Conservation (phyloP, 2,329 filamentous ascomycete species). For the Plectosphaerella sp. region DNA sequence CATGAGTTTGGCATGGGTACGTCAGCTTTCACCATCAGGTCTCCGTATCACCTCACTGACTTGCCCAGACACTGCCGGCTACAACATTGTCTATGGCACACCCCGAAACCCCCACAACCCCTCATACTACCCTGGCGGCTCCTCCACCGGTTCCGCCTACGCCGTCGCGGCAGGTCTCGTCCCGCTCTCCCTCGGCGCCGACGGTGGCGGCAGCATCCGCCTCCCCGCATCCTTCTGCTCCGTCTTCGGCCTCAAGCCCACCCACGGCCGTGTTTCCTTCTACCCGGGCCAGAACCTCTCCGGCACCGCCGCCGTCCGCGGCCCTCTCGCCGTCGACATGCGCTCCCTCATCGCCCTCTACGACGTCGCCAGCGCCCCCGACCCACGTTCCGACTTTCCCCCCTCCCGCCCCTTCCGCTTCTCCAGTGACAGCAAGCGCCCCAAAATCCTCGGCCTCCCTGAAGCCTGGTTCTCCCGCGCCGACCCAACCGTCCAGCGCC, state of each 20-base stretch:
- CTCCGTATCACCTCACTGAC: not conserved
- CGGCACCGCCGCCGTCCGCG: constrained; percentile 59
- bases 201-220: constrained; percentile 71
- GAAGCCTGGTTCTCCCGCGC: constrained; percentile 57
- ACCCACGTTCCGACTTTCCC: constrained; percentile 54
- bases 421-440: constrained; percentile 6
- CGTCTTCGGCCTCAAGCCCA: constrained; percentile 69
- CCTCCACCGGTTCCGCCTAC: constrained; percentile 69
- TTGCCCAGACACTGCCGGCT: constrained; percentile 61
- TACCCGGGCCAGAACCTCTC: constrained; percentile 55
- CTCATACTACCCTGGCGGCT: constrained; percentile 72
- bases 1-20: constrained; percentile 69
- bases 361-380: constrained; percentile 59
- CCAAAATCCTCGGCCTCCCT: constrained; percentile 58
- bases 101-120: constrained; percentile 72
- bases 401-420: constrained; percentile 17
- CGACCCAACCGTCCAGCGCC: constrained; percentile 33
- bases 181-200: constrained; percentile 67
- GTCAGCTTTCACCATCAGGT: constrained; percentile 11
- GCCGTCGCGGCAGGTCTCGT: constrained; percentile 66
- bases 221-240: constrained; percentile 71
- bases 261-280: constrained; percentile 61
- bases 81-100: constrained; percentile 69
- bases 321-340: constrained; percentile 64
- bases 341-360: constrained; percentile 63